Percentiles rank a stretch among this genome's conserved stretches.
phyloP scores from a whole-genome alignment of 257 asterid genomes.

The Solanum chaucha region DNA sequence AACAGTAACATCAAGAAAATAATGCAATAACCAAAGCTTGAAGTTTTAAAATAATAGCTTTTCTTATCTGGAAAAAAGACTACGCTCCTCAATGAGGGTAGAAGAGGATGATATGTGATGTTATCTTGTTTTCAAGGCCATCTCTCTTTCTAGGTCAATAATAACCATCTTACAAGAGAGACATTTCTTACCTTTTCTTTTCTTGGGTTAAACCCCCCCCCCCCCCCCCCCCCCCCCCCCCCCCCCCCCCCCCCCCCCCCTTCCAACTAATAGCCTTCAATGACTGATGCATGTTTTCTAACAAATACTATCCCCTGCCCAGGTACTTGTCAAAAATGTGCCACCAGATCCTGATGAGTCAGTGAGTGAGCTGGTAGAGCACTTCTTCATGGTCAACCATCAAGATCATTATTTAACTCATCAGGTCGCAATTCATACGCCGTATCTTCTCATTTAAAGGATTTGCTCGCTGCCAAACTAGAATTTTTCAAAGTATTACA shows the following conservation, averaged over 20 bases:
- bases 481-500: not conserved
- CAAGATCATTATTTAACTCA: slow-evolving; percentile 78
- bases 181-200: not conserved
- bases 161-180: not conserved
- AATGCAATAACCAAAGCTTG: not conserved
- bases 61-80: not conserved
- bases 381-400: slow-evolving; percentile 95
- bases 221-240: too few relatives aligned
- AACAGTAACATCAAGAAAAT: not conserved
- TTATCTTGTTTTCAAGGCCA: not conserved
- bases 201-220: not conserved
- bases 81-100: not conserved
- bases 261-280: not conserved
- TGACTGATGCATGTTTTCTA: not conserved
- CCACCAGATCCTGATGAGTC: slow-evolving; percentile 90
- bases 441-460: not conserved
- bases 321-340: slow-evolving; percentile 87
- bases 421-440: slow-evolving; percentile 38
- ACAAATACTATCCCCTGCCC: not conserved
- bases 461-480: not conserved
- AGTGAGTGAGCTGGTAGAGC: slow-evolving; percentile 76
- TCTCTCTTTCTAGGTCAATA: not conserved
- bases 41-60: not conserved
- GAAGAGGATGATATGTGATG: not conserved
- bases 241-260: too few relatives aligned